Base-by-base conservation (phyloP, 2,329 filamentous ascomycete species). In the Chaetomiaceae sp. region DNA sequence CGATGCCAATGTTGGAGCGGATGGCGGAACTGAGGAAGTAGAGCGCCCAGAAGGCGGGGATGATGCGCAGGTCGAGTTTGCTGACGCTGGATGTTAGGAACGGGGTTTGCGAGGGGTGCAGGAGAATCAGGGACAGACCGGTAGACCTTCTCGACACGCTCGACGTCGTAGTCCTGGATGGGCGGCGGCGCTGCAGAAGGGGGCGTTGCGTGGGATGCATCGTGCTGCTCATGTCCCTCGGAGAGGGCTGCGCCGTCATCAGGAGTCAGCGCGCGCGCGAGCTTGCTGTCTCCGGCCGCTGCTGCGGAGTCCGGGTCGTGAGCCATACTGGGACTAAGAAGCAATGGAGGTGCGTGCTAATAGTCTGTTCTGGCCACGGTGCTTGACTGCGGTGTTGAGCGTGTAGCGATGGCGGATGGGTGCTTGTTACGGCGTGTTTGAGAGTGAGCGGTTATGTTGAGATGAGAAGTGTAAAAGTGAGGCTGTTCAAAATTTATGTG, bases 1-100 rank as follows among this genome's bases (percentile, higher is more conserved):
- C 86, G 56, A 95, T 81, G 51, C 88, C 88, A 55, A 95, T 87
- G 66, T 94, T 95, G 59, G 88, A 93, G 42, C 88, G 83, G 59
- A 95, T 93, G 50, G 88, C 89, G 0, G 88, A 93, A 73, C 88
- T 93, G 54, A 95, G 77, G 62, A 95, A 95, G 69, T 95, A 95
- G 14, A 95, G 75, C 14, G 84, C 65, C 89, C 89, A 95, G 66
- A 95, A 91, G 24, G 89, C 87, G 54, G 78, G 78, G 53, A 81
- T 80, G 58, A 81, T 80, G 56, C 78, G 74, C 20, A 65, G 61
- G 60, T 81, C 78, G 38, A 81, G 69, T 60, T 78, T 79, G 55
- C 68, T 73, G 47, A 22, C 9, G 6, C 3, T 12, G 33, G 1
- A 8, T 19, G 15, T 27, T 34, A 39, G 32, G 45, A 32, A 43